Conservation (phyloP, 2,329 filamentous ascomycete genomes). For the Rosellinia necatrix region DNA sequence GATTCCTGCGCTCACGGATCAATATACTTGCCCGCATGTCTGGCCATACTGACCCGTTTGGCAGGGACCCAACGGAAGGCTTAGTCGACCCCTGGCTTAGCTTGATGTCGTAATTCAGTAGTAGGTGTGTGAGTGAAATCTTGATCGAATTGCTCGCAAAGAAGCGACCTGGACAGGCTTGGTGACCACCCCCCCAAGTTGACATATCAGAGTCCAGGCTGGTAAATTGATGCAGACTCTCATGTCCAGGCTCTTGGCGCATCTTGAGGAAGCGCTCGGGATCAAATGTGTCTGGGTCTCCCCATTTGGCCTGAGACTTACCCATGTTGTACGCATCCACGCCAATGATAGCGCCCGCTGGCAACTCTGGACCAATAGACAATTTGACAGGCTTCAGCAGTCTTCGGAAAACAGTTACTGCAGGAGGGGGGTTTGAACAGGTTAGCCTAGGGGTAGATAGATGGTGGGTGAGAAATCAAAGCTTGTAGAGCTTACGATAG, state of each 20-base stretch:
- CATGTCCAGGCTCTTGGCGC: not conserved
- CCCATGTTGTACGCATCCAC: constrained; percentile 31
- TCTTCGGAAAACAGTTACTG: constrained; percentile 30
- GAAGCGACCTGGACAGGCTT: not conserved
- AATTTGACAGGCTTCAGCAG: constrained; percentile 28
- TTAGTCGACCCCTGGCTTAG: too few species aligned
- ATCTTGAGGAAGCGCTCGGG: not conserved
- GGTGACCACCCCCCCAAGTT: not conserved
- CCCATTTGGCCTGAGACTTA: constrained; percentile 26
- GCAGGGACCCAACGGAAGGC: too few species aligned
- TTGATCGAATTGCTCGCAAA: not conserved
- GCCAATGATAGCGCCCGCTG: constrained; percentile 30
- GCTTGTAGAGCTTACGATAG: constrained; percentile 3
- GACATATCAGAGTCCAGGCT: not conserved
- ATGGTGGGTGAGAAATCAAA: not conserved
- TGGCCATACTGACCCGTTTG: too few species aligned
- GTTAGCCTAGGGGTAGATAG: not conserved
- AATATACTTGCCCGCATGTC: too few species aligned
- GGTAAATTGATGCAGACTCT: not conserved
- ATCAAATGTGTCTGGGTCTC: not conserved
- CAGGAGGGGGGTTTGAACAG: not conserved
- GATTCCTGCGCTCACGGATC: too few species aligned
- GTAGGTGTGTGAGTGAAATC: not conserved
- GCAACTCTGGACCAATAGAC: constrained; percentile 31
- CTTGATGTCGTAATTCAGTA: not conserved